A percentile compares a stretch with the other conserved stretches of the same genome.
phyloP scores from a whole-genome alignment of 805 yeast genomes.

The Cyberlindnera suaveolens region DNA sequence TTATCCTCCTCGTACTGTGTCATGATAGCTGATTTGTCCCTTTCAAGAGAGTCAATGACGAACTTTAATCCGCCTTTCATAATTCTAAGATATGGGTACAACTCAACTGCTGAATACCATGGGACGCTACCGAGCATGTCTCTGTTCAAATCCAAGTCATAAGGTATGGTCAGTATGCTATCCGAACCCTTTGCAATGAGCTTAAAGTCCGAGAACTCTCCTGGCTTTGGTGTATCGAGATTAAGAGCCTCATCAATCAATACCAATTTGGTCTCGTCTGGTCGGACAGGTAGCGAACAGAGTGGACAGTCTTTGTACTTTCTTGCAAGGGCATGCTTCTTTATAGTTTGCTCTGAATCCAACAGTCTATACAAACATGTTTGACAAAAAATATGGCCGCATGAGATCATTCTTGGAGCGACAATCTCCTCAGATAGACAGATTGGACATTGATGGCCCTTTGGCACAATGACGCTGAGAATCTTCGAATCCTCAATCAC shows the following conservation, averaged over 20 bases:
- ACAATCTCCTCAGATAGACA: slow-evolving; percentile 79
- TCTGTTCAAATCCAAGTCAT: slow-evolving; percentile 36
- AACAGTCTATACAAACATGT: slow-evolving; percentile 73
- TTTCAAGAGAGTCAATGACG: slow-evolving; percentile 45
- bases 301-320: slow-evolving; percentile 74
- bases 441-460: slow-evolving; percentile 82
- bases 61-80: slow-evolving; percentile 59
- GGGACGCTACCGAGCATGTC: slow-evolving; percentile 45
- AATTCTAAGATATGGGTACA: slow-evolving; percentile 55
- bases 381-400: slow-evolving; percentile 90
- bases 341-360: slow-evolving; percentile 39
- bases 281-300: slow-evolving; percentile 54
- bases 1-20: slow-evolving; percentile 51
- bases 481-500: slow-evolving; percentile 58
- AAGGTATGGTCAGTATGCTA: slow-evolving; percentile 43
- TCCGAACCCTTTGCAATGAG: slow-evolving; percentile 53
- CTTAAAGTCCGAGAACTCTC: slow-evolving; percentile 50
- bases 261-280: slow-evolving; percentile 62
- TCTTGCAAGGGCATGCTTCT: slow-evolving; percentile 31
- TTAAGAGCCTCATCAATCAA: slow-evolving; percentile 39
- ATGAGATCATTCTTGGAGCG: slow-evolving; percentile 91
- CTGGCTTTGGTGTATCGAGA: slow-evolving; percentile 51
- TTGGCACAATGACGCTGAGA: slow-evolving; percentile 67
- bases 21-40: slow-evolving; percentile 51
- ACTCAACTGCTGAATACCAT: slow-evolving; percentile 35